Conservation (phyloP, 179 eudicot genomes). For the Carnegiea gigantea region DNA sequence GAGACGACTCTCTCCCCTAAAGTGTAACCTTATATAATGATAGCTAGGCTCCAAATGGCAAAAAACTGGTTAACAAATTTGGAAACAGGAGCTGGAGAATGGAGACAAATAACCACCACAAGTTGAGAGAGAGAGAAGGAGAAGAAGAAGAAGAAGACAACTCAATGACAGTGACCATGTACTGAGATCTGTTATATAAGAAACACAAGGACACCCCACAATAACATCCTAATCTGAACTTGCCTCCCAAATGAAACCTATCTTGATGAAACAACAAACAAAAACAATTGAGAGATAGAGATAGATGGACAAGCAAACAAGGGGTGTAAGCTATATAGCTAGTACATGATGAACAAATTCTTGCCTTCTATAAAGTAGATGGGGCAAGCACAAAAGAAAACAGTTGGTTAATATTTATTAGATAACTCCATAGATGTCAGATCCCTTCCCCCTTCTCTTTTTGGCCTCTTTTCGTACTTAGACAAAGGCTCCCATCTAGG, state of each 20-base stretch:
- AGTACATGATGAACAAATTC: background rate
- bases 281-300: background rate
- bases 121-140: background rate
- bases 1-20: too few relatives aligned
- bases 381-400: conserved; percentile 11
- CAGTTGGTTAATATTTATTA: conserved; percentile 13
- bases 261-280: conserved; percentile 2
- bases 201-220: conserved; percentile 14
- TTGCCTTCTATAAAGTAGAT: conserved; percentile 1
- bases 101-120: conserved; percentile 16
- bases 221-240: conserved; percentile 20
- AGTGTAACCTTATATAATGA: background rate
- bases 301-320: conserved; percentile 1
- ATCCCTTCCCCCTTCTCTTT: conserved; percentile 11
- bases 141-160: background rate
- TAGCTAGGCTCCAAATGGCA: conserved; percentile 5
- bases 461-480: conserved; percentile 13
- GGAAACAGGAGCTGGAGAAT: conserved; percentile 14
- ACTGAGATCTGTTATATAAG: background rate
- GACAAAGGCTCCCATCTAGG: background rate
- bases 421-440: conserved; percentile 13
- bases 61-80: conserved; percentile 17
- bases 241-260: conserved; percentile 11
- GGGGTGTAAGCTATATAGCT: background rate
- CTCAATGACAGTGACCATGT: background rate